These are phyloP conservation scores for Coniochaeta prunicola DNA, from an alignment of 2,329 filamentous ascomycete genomes.

Conservation along the genomic window DNA sequence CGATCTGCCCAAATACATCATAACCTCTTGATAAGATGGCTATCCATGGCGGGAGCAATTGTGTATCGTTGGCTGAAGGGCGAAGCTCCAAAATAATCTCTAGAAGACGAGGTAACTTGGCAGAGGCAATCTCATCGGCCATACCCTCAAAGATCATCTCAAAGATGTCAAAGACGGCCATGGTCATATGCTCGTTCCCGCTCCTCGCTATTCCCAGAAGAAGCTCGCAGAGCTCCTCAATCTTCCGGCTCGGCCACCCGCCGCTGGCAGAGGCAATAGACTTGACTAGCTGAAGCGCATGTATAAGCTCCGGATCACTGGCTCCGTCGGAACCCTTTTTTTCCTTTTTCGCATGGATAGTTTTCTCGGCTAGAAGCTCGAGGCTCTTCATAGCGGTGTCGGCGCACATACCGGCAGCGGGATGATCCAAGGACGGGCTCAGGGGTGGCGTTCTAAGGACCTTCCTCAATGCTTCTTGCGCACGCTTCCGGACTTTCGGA, in stretches of 20 bases:
- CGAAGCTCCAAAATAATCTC: constrained; percentile 89
- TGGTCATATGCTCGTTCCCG: constrained; percentile 91
- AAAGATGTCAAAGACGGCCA: constrained; percentile 95
- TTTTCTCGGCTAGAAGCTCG: constrained; percentile 61
- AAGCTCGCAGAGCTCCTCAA: constrained; percentile 84
- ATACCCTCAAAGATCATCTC: constrained; percentile 94
- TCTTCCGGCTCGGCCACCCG: constrained; percentile 95
- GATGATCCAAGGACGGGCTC: constrained; percentile 87
- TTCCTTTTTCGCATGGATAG: constrained; percentile 58
- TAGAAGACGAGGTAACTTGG: constrained; percentile 81
- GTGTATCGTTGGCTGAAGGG: constrained; percentile 87
- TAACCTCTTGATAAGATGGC: constrained; percentile 92
- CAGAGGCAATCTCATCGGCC: constrained; percentile 78
- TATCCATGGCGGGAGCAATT: constrained; percentile 92
- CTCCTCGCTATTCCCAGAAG: constrained; percentile 82
- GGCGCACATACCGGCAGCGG: constrained; percentile 92
- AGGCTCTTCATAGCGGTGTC: constrained; percentile 80
- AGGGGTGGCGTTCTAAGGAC: constrained; percentile 81
- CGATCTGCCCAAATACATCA: constrained; percentile 83
- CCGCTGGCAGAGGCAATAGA: constrained; percentile 79
- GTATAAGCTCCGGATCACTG: constrained; percentile 80
- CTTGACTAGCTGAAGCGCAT: constrained; percentile 87
- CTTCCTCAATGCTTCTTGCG: constrained; percentile 79
- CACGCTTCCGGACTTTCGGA: constrained; percentile 89
- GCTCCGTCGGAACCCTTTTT: constrained; percentile 51